phyloP scores from a whole-genome alignment of 208 protist genomes.

The Phytomonas serpens region DNA sequence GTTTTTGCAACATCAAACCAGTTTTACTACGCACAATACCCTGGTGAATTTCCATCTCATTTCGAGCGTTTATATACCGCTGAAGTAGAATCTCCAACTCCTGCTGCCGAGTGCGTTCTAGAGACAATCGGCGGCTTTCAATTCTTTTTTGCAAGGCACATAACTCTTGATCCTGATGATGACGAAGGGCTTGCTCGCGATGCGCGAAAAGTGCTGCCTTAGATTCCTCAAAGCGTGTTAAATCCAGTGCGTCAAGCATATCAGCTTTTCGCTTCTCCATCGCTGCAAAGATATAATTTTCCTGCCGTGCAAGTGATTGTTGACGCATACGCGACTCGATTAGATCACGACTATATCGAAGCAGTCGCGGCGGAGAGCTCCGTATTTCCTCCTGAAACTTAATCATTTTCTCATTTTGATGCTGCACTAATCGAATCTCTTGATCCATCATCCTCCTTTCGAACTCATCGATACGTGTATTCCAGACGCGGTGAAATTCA shows the following conservation, averaged over 20 bases:
- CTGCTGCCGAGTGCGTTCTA: slow-evolving; percentile 73
- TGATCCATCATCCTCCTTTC: slow-evolving; percentile 75
- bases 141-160: slow-evolving; percentile 62
- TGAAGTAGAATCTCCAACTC: slow-evolving; percentile 85
- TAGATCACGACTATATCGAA: slow-evolving; percentile 65
- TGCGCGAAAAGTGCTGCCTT: slow-evolving; percentile 45
- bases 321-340: slow-evolving; percentile 76
- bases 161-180: slow-evolving; percentile 80
- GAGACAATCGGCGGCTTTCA: slow-evolving; percentile 54
- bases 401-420: slow-evolving; percentile 82
- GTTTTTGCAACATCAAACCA: slow-evolving; percentile 75
- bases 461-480: slow-evolving; percentile 78
- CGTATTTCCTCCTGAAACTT: slow-evolving; percentile 71
- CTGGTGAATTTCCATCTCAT: slow-evolving; percentile 77
- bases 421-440: slow-evolving; percentile 79
- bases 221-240: slow-evolving; percentile 60
- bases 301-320: slow-evolving; percentile 81
- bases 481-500: slow-evolving; percentile 81
- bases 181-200: slow-evolving; percentile 48
- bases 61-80: slow-evolving; percentile 80
- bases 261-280: slow-evolving; percentile 76
- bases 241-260: slow-evolving; percentile 53
- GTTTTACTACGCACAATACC: slow-evolving; percentile 86
- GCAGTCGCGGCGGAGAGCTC: slow-evolving; percentile 32
- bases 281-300: slow-evolving; percentile 76